These are phyloP conservation scores for Sporisorium iseilematis-ciliati DNA, from an alignment of 1,284 basidiomycete genomes.

Conservation along the genomic window DNA sequence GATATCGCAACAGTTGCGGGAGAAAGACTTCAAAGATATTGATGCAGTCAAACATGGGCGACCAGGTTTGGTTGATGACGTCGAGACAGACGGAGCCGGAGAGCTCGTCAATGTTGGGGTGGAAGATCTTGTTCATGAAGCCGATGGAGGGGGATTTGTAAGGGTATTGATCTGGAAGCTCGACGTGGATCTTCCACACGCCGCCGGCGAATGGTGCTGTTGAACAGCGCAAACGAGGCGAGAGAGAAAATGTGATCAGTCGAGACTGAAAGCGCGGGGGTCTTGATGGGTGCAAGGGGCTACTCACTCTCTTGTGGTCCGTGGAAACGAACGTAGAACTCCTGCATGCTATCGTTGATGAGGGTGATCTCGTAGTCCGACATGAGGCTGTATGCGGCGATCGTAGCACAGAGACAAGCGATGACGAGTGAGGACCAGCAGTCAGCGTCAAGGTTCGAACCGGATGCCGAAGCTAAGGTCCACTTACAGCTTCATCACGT, in stretches of 20 bases:
- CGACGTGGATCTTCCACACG: slow-evolving; percentile 99
- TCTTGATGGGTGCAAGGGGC: not conserved
- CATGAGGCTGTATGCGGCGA: slow-evolving; percentile 56
- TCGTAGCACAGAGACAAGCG: not conserved
- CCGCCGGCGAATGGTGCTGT: slow-evolving; percentile 94
- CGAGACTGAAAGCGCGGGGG: not conserved
- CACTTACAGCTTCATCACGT: slow-evolving; percentile 97
- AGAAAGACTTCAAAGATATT: slow-evolving; percentile 99
- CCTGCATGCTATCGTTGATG: slow-evolving; percentile 98
- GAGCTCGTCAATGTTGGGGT: slow-evolving; percentile 98
- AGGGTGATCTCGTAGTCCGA: slow-evolving; percentile 82
- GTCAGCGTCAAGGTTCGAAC: not conserved
- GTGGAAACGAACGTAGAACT: slow-evolving; percentile 96
- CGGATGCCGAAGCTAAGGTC: not conserved
- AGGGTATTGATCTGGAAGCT: slow-evolving; percentile 98
- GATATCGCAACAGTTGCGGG: slow-evolving; percentile 94
- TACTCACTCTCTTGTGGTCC: slow-evolving; percentile 92
- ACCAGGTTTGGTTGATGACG: slow-evolving; percentile 66
- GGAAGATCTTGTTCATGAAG: slow-evolving; percentile 99
- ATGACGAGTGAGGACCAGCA: not conserved
- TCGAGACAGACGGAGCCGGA: slow-evolving; percentile 63
- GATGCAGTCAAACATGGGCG: slow-evolving; percentile 81
- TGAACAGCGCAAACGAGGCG: not conserved
- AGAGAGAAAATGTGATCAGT: slow-evolving; percentile 3
- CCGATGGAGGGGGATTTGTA: slow-evolving; percentile 99